Conservation (phyloP, 2,329 filamentous ascomycete genomes). For the Microdochium trichocladiopsis region DNA sequence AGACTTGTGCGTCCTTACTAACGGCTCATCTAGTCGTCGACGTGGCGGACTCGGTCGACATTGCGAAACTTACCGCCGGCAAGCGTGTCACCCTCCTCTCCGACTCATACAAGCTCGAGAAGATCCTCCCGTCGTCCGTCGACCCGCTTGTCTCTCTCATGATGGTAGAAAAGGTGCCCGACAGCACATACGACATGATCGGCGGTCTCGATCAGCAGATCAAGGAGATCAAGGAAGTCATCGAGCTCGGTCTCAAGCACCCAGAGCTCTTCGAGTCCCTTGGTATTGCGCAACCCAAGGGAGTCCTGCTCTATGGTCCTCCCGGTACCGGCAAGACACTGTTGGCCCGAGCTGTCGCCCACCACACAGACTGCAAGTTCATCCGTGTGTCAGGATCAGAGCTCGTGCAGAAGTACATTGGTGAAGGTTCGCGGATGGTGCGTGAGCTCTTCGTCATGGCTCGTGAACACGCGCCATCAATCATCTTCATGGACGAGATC, state of each 20-base stretch:
- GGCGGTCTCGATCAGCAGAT: conserved; percentile 98
- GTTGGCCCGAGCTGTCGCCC: conserved; percentile 87
- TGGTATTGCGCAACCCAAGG: conserved; percentile 96
- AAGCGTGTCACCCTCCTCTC: conserved; percentile 96
- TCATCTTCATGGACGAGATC: conserved; percentile 99
- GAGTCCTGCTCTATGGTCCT: conserved; percentile 91
- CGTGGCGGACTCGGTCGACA: conserved; percentile 88
- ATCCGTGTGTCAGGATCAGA: conserved; percentile 95
- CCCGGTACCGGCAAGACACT: conserved; percentile 97
- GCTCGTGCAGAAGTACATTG: conserved; percentile 98
- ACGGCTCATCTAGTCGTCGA: conserved; percentile 67
- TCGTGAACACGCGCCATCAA: conserved; percentile 92
- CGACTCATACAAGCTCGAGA: conserved; percentile 97
- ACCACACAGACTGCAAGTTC: conserved; percentile 99
- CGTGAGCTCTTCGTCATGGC: conserved; percentile 99
- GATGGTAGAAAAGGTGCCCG: conserved; percentile 99
- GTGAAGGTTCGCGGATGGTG: conserved; percentile 96
- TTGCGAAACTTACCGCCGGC: conserved; percentile 90
- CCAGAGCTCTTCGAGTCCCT: conserved; percentile 98
- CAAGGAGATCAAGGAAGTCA: conserved; percentile 99
- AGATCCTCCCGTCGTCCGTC: conserved; percentile 96
- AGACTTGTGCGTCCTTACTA: conserved; percentile 6
- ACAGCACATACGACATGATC: conserved; percentile 99
- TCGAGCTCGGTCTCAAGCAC: conserved; percentile 96
- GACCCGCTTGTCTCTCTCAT: conserved; percentile 98